Conservation (phyloP, 75 land plant genomes). For the Sequoiadendron giganteum region DNA sequence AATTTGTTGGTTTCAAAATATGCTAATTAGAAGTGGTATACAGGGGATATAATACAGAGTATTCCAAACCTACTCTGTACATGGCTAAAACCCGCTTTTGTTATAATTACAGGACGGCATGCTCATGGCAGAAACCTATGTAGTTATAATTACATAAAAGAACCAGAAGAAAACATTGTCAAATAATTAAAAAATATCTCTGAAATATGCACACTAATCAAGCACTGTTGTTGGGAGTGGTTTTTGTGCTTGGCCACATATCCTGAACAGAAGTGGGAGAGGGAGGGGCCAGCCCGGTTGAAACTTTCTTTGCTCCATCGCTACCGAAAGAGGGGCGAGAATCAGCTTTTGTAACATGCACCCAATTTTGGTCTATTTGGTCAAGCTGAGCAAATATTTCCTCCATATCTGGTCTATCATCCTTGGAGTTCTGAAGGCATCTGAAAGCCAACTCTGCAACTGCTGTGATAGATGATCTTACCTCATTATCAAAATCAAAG, state of each 20-base stretch:
- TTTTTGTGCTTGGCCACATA: constrained; percentile 27
- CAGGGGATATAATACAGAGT: not conserved
- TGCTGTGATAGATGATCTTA: not conserved
- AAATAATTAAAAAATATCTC: not conserved
- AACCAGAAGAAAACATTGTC: not conserved
- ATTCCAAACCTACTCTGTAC: not conserved
- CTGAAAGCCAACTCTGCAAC: constrained; percentile 33
- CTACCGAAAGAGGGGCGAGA: not conserved
- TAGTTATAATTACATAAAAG: not conserved
- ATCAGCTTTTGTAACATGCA: not conserved
- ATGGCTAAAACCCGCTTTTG: not conserved
- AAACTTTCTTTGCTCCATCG: not conserved
- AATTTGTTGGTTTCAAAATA: not conserved
- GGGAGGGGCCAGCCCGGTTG: not conserved
- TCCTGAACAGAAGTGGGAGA: constrained; percentile 48
- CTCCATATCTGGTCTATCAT: constrained; percentile 32
- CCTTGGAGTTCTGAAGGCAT: constrained; percentile 26
- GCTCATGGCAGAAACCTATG: too few species aligned
- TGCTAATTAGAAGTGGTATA: not conserved
- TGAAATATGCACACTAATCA: not conserved
- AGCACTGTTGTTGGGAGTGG: constrained; percentile 23
- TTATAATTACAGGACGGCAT: not conserved
- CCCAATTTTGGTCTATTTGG: not conserved
- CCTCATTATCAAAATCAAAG: not conserved
- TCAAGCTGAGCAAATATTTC: constrained; percentile 25